A percentile compares a stretch with the other conserved stretches of the same genome.
Conservation (phyloP, 139 green algal species). For the Pleodorina starrii region DNA sequence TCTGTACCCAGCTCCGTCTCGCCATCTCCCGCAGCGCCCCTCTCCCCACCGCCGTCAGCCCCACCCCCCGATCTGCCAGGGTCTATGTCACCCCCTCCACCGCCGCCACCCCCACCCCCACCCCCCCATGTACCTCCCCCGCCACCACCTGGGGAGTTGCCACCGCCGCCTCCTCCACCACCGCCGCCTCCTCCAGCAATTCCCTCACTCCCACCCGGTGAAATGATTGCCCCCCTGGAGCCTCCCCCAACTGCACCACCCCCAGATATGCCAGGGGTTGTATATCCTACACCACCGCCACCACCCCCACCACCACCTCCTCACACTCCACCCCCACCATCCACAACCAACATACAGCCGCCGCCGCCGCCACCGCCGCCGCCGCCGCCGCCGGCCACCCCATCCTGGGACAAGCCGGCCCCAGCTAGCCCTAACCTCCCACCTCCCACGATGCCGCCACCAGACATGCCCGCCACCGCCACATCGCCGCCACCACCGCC, state of each 20-base stretch:
- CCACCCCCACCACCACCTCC: neutral
- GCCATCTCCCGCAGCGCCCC: neutral
- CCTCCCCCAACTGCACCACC: too few species aligned
- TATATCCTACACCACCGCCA: neutral
- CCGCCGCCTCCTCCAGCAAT: too few species aligned
- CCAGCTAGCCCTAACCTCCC: neutral
- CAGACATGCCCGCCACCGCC: neutral
- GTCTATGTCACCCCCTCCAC: neutral
- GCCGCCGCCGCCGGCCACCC: neutral
- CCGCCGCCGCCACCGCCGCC: neutral
- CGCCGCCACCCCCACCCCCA: neutral
- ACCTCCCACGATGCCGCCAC: neutral
- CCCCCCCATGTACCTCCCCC: neutral
- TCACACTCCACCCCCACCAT: neutral
- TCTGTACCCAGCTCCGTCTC: neutral
- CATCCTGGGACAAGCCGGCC: neutral
- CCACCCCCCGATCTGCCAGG: neutral
- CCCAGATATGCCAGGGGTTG: too few species aligned
- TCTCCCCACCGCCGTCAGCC: neutral
- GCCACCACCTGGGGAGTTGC: neutral
- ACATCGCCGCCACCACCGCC: neutral
- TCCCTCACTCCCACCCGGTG: too few species aligned
- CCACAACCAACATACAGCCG: neutral
- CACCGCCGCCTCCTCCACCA: slow-evolving; percentile 2
- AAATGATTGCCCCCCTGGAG: too few species aligned